Evolutionary conservation across 371 early-diverging fungal genomes (phyloP).

Genomic region (Ecytonucleospora hepatopenaei): DNA sequence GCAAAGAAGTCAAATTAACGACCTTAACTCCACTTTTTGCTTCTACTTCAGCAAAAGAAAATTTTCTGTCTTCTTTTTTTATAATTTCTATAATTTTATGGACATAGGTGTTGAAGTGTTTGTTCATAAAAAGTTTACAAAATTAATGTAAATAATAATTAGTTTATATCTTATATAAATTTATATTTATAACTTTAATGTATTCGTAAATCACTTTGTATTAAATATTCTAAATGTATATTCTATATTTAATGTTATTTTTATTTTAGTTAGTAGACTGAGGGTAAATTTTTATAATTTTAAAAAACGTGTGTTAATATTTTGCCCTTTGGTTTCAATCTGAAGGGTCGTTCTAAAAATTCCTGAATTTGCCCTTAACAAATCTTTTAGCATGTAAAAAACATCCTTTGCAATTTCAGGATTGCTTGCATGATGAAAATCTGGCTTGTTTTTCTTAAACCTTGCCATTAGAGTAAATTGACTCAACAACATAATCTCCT

Average conservation of each 20-base stretch:
- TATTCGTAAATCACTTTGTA: too few relatives aligned
- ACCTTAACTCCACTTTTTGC: conserved; percentile 41
- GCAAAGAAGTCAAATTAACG: conserved; percentile 32
- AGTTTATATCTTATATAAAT: background rate
- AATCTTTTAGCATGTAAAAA: background rate
- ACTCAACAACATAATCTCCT: conserved; percentile 23
- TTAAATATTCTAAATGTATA: background rate
- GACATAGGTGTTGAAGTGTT: conserved; percentile 56
- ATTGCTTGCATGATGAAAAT: conserved; percentile 29
- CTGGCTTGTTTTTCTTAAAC: conserved; percentile 32
- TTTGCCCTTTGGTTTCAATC: background rate
- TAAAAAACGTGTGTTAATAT: background rate
- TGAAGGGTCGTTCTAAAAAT: background rate
- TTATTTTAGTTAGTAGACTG: too few relatives aligned
- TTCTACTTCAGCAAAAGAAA: conserved; percentile 51
- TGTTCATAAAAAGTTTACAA: conserved; percentile 8
- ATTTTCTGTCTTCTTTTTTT: conserved; percentile 28
- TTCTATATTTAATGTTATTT: too few relatives aligned
- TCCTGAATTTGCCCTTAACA: background rate
- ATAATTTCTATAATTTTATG: conserved; percentile 49
- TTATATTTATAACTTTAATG: background rate
- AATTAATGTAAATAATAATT: background rate
- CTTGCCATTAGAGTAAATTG: conserved; percentile 43
- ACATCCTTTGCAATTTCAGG: conserved; percentile 3
- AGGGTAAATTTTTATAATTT: too few relatives aligned